Evolutionary conservation across 2,329 filamentous ascomycete genomes (phyloP), one percentile per base, ranked within the genome.

Genomic region (Bipolaris gigantea): DNA sequence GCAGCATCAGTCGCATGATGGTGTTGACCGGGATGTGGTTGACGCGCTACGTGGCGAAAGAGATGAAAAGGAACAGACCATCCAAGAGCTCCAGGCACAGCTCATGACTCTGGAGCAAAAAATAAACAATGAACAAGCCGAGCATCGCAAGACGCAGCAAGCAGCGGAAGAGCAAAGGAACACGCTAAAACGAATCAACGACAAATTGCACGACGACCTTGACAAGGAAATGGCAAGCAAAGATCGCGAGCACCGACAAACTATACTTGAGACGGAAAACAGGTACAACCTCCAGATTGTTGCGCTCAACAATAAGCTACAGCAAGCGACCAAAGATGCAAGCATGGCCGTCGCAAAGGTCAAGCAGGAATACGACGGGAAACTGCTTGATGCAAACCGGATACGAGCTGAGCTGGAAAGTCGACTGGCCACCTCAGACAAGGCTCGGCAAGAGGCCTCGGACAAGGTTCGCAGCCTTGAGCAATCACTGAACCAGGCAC

Each of bases 21-120:
- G 93, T 4, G 89, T 99, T 34, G 96, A 95, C n/a, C 85, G 93
- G 36, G 91, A 97, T 66, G 79, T 97, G 34, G 89, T 99, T 3
- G 94, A 99, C 72, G 88, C 89, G 1, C 79, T 99, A 30, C 86
- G 90, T 45, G 81, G 81, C 4, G 88, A 97, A 69, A 74, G 96
- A 0, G 86, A 89, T 55, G 87, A 93, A 55, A 90, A 88, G 59
- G 86, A 85, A 19, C 79, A 84, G 57, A 78, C 77, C 1, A 76
- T 87, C 27, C 79, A 85, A 55, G 81, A 82, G 39, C 70, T 84
- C 27, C 83, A 86, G 65, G 77, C 79, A 9, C 81, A 85, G 33
- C 70, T 83, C 23, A 72, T 86, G 40, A 77, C 76, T 18, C 65
- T 84, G 8, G 80, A 82, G 53, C 80, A 84, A 48, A 82, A 80